These are phyloP conservation scores for Leccinum barrowsii DNA, from an alignment of 768 basidiomycete genomes.

Conservation along the genomic window DNA sequence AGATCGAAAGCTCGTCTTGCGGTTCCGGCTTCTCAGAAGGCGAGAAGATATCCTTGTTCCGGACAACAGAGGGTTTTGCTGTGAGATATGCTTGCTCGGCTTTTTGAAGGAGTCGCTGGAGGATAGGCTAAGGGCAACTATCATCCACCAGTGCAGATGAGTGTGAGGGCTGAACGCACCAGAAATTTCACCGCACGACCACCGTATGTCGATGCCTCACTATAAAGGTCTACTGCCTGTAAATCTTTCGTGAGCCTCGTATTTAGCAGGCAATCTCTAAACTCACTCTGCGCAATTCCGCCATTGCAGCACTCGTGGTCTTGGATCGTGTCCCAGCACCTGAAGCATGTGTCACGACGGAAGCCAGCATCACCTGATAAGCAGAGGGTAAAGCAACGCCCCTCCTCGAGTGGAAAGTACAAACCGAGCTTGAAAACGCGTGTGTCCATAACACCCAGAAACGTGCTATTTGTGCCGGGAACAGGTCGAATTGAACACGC, in stretches of 20 bases:
- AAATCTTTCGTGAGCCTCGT: background rate
- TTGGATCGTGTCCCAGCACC: constrained; percentile 46
- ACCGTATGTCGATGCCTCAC: constrained; percentile 55
- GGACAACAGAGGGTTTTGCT: constrained; percentile 42
- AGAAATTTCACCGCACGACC: constrained; percentile 70
- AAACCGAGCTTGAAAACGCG: constrained; percentile 61
- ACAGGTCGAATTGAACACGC: constrained; percentile 45
- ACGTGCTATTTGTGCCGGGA: constrained; percentile 56
- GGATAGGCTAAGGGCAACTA: constrained; percentile 50
- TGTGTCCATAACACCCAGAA: constrained; percentile 77
- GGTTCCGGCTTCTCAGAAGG: constrained; percentile 41
- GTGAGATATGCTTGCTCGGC: constrained; percentile 52
- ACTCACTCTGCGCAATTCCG: constrained; percentile 48
- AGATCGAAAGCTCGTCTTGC: constrained; percentile 72
- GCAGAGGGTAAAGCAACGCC: background rate
- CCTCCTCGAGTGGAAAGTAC: constrained; percentile 17
- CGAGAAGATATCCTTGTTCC: constrained; percentile 55
- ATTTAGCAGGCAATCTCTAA: background rate
- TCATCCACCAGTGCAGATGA: constrained; percentile 3
- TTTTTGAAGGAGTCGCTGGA: constrained; percentile 57
- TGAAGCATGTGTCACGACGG: constrained; percentile 69
- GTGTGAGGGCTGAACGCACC: constrained; percentile 35
- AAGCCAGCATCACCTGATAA: constrained; percentile 66
- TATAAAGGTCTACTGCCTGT: constrained; percentile 60
- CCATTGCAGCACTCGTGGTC: constrained; percentile 65